Base-by-base conservation (phyloP, 176 grass and related monocot species). In the Chloris gayana region DNA sequence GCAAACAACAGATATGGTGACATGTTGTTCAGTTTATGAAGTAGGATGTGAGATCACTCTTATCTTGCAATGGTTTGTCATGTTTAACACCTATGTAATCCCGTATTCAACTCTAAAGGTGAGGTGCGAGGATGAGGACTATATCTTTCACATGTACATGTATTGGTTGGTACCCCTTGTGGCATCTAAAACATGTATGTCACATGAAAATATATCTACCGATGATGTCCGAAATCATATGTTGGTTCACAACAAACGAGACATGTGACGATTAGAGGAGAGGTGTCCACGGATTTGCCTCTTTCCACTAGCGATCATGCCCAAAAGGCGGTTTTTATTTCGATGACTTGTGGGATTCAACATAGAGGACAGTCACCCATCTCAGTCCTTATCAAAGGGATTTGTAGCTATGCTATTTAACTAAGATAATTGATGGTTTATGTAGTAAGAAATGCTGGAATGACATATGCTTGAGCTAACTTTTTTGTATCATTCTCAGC, bases 221-320 rank as follows among this genome's bases (percentile, higher is more conserved):
- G 32, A 27, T n/a, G n/a, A n/a, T n/a, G n/a, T n/a, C n/a, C n/a
- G n/a, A n/a, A n/a, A n/a, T n/a, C n/a, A n/a, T n/a, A n/a, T n/a
- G n/a, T n/a, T n/a, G n/a, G n/a, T n/a, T n/a, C n/a, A n/a, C n/a
- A 4, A 2, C 0, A 6, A 5, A 72, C 4, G 4, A 50, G 39
- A 30, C 19, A 37, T 2, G 29, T 8, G 21, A 24, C 1, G 33
- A n/a, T n/a, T 2, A 3, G 21, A 57, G 21, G 6, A 30, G 2
- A 17, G 10, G 3, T 0, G 1, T 1, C 11, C 0, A 11, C 0
- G 7, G 4, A 3, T 34, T 18, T 51, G 2, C 15, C 38, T 60
- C 4, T 4, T 46, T 10, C 5, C 14, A 7, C 1, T 12, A n/a
- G 14, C 4, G 7, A 59, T 12, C 11, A 22, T 0, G 9, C 2